phyloP scores from a whole-genome alignment of 2,329 filamentous ascomycete species.

The Fusarium foetens region DNA sequence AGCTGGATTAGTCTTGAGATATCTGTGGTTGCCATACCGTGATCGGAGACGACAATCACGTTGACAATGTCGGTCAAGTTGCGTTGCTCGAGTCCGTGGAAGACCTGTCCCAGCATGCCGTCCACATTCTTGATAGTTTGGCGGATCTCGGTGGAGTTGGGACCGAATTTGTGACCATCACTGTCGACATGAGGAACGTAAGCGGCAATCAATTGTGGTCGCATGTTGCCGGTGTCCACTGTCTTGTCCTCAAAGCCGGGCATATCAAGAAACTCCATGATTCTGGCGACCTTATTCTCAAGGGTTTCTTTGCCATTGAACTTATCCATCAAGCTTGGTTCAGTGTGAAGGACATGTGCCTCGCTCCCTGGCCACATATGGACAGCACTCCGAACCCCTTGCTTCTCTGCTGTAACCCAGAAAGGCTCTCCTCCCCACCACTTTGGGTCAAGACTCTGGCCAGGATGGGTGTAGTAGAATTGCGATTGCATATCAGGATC shows the following conservation, averaged over 20 bases:
- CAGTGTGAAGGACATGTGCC: slow-evolving; percentile 78
- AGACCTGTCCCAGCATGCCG: slow-evolving; percentile 79
- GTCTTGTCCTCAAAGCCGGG: slow-evolving; percentile 74
- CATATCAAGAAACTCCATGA: slow-evolving; percentile 85
- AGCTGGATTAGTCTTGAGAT: slow-evolving; percentile 83
- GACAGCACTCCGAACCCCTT: slow-evolving; percentile 80
- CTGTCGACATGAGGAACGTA: slow-evolving; percentile 94
- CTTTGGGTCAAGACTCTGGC: slow-evolving; percentile 79
- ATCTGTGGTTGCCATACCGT: slow-evolving; percentile 97
- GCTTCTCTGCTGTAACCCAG: slow-evolving; percentile 91
- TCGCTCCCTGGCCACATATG: slow-evolving; percentile 99
- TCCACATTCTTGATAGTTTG: slow-evolving; percentile 83
- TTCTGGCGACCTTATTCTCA: slow-evolving; percentile 77
- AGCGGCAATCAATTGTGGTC: slow-evolving; percentile 91
- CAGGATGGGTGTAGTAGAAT: slow-evolving; percentile 87
- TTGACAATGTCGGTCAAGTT: slow-evolving; percentile 94
- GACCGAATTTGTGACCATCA: slow-evolving; percentile 88
- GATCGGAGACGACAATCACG: slow-evolving; percentile 94
- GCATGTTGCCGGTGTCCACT: slow-evolving; percentile 61
- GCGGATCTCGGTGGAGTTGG: slow-evolving; percentile 92
- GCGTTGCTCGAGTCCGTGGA: slow-evolving; percentile 78
- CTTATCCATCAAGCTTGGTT: slow-evolving; percentile 84
- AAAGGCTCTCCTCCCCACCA: slow-evolving; percentile 97
- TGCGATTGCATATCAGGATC: slow-evolving; percentile 80
- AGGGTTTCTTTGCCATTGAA: slow-evolving; percentile 84